These are phyloP conservation scores for Vigna radiata DNA, from an alignment of 306 rosid genomes.

Conservation along the genomic window DNA sequence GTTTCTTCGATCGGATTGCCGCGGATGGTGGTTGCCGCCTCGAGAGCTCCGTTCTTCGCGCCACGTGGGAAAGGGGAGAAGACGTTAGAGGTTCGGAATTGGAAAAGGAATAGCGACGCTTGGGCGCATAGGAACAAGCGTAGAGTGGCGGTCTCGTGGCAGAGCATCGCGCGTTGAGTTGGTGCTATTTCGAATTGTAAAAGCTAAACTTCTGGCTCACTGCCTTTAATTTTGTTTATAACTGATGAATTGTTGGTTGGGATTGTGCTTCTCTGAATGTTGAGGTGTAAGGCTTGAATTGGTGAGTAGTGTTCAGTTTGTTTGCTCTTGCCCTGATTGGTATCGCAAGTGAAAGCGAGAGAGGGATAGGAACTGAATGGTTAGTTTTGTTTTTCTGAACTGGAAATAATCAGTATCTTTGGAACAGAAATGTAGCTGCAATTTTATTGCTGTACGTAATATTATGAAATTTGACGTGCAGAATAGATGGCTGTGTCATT, in stretches of 20 bases:
- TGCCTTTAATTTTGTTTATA: neutral
- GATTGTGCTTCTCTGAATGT: constrained; percentile 16
- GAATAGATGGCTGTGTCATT: constrained; percentile 2
- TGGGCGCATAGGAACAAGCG: constrained; percentile 52
- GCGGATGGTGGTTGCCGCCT: constrained; percentile 47
- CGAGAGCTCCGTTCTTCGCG: constrained; percentile 39
- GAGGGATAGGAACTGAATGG: neutral
- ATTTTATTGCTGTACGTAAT: neutral
- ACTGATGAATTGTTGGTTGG: neutral
- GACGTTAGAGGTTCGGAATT: constrained; percentile 49
- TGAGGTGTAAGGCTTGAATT: constrained; percentile 23
- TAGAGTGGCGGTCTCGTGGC: constrained; percentile 51
- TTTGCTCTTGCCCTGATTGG: constrained; percentile 18
- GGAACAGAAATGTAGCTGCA: constrained; percentile 2
- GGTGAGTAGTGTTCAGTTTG: neutral
- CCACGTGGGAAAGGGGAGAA: constrained; percentile 37
- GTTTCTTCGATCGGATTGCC: constrained; percentile 41
- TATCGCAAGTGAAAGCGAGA: constrained; percentile 9
- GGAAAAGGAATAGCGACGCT: constrained; percentile 49
- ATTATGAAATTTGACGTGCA: neutral
- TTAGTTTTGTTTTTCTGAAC: neutral
- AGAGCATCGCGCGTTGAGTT: constrained; percentile 35
- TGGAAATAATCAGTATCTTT: constrained; percentile 4
- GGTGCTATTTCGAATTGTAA: constrained; percentile 13
- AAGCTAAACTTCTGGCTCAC: constrained; percentile 10